A percentile compares a stretch with the other conserved stretches of the same genome.
phyloP scores from a whole-genome alignment of 768 basidiomycete species.

The Amanita inopinata region DNA sequence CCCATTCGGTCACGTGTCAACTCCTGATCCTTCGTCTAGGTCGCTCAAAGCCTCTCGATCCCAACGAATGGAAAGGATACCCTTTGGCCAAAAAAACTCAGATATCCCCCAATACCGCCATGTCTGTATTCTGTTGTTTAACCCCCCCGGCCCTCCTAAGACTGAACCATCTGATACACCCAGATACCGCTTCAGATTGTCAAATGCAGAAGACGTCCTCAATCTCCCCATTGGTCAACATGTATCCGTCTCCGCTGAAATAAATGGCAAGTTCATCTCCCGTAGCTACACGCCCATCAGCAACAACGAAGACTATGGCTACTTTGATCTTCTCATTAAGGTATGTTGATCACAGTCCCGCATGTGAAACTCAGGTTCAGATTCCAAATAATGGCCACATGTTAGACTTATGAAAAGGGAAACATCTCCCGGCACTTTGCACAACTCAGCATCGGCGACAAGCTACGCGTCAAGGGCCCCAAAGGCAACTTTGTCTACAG shows the following conservation, averaged over 20 bases:
- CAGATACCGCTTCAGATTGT: constrained; percentile 90
- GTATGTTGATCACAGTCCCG: constrained; percentile 26
- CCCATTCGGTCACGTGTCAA: constrained; percentile 12
- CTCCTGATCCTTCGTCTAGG: constrained; percentile 33
- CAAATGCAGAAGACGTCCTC: constrained; percentile 62
- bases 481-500: constrained; percentile 90
- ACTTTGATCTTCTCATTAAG: constrained; percentile 97
- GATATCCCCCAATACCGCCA: constrained; percentile 92
- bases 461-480: constrained; percentile 86
- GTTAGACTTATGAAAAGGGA: constrained; percentile 95
- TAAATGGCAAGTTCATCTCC: constrained; percentile 82
- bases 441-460: constrained; percentile 79
- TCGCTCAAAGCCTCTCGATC: constrained; percentile 57
- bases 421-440: constrained; percentile 89
- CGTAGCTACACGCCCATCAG: constrained; percentile 95
- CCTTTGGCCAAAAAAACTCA: constrained; percentile 70
- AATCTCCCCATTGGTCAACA: constrained; percentile 97
- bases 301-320: constrained; percentile 84
- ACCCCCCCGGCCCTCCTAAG: constrained; percentile 1
- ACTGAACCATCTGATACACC: no score
- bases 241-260: constrained; percentile 84
- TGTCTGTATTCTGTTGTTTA: constrained; percentile 37
- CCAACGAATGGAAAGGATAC: constrained; percentile 74
- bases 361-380: constrained; percentile 7
- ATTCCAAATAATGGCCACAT: constrained; percentile 21